These are phyloP conservation scores for Euphorbia peplus DNA, from an alignment of 345 rosid genomes.

Conservation along the genomic window DNA sequence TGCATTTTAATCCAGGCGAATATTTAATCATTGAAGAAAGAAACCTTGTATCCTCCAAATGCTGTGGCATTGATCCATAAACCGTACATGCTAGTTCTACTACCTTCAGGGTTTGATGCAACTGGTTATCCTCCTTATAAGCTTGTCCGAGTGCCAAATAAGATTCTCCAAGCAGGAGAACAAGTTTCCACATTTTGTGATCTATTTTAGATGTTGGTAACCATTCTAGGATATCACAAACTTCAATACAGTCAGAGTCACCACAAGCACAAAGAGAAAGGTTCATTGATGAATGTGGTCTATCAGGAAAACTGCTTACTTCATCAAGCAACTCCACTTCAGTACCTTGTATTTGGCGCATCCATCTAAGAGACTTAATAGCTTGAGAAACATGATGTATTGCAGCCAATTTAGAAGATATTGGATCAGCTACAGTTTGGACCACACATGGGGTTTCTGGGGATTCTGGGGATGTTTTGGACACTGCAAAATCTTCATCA, in stretches of 20 bases:
- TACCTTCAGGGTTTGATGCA: conserved; percentile 75
- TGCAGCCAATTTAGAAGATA: conserved; percentile 82
- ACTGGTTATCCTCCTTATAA: conserved; percentile 72
- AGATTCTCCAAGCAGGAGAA: conserved; percentile 92
- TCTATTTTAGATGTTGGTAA: conserved; percentile 84
- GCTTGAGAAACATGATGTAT: conserved; percentile 96
- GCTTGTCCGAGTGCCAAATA: conserved; percentile 86
- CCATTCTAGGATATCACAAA: conserved; percentile 94
- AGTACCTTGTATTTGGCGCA: conserved; percentile 66
- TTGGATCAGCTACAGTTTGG: conserved; percentile 56
- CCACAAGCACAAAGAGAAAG: conserved; percentile 87
- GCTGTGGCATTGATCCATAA: conserved; percentile 94
- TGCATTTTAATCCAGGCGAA: conserved; percentile 28
- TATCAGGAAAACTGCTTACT: conserved; percentile 27
- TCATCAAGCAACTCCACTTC: conserved; percentile 39
- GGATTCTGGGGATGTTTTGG: conserved; percentile 34
- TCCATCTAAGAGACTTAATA: conserved; percentile 90
- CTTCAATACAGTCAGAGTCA: conserved; percentile 94
- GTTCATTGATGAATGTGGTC: conserved; percentile 34
- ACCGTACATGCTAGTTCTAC: conserved; percentile 78
- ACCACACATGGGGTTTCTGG: conserved; percentile 36
- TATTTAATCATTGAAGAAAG: conserved; percentile 61
- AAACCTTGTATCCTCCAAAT: conserved; percentile 60
- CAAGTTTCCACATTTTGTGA: conserved; percentile 88
- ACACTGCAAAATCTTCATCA: conserved; percentile 39